Base-by-base conservation (phyloP, 2,329 filamentous ascomycete genomes). In the Talaromyces sp. region DNA sequence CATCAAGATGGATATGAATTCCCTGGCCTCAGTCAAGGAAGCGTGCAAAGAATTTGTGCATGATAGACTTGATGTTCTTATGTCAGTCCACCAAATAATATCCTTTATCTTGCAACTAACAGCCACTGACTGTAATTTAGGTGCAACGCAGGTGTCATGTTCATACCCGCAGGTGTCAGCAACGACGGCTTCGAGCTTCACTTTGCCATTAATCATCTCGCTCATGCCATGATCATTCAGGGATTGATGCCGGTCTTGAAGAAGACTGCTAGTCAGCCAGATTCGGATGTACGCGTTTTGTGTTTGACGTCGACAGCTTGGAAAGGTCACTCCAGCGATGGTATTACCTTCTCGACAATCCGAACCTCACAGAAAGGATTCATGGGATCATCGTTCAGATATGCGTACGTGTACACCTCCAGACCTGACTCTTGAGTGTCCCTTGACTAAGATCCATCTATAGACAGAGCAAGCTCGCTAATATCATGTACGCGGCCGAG, bases 381-480 rank as follows among this genome's bases (percentile, higher is more conserved):
- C 9, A 49, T 65, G 49, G 63, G 58, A 41, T 49, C 49, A 25
- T 37, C 22, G 11, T 62, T 49, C 49, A 65, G 63, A 62, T 65
- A 65, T 33, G 58, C 49, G 58, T 65, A 62, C 31, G 57, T 27
- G 3, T 15, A 22, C 3, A 17, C 2, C 11, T n/a, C 9, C 6
- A 11, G n/a, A 37, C 10, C 6, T 33, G 7, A 17, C 8, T 9
- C 6, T 11, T 27, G 10, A 45, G 37, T 3, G 37, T 31, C 6
- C 22, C 45, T 25, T 6, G 15, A 45, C 37, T 59, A 31, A 59
- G 1, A 3, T 37, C 19, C 15, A 33, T 59, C 13, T 84, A 84
- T 65, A 79, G 74, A 2, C 79, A 79, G 25, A 78, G 75, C 49
- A 84, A 84, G 68, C 74, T 80, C 2, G 81, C 81, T 0, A 82